Base-by-base conservation (phyloP, 73 alveolate species). In the Tetrahymena borealis region DNA sequence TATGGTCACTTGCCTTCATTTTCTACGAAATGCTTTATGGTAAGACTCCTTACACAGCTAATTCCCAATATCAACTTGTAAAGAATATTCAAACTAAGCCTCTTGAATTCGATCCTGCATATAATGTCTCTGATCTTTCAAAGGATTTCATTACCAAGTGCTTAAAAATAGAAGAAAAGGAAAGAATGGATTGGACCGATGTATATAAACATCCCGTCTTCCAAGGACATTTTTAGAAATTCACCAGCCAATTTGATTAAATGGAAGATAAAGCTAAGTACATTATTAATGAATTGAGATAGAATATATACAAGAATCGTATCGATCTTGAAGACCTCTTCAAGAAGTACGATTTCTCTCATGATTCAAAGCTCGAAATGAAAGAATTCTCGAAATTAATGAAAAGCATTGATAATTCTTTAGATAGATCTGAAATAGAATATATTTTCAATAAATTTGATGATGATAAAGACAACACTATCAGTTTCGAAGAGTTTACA, bases 371-470 rank as follows among this genome's bases (percentile, higher is more conserved):
- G 20, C 91, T 93, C 9, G 95, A 93, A 79, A 92, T 93, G 10
- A 93, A 93, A 60, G 95, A 93, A 93, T 85, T 93, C 28, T 91
- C 93, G 9, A 93, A 93, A 77, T 93, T 93, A 39, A 60, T 93
- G 39, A 35, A 39, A 36, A 93, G 91, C 39, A 43, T 93, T 31
- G 95, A 93, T 40, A 93, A 93, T 41, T 90, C 90, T 11, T 40
- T 93, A 32, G 91, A 91, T 39, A 93, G 95, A 93, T 91, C 90
- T 8, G 95, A 93, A 40, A 93, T 93, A 4, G 95, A 93, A 85
- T 93, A 93, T 36, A 93, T 93, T 38, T 93, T 93, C 78, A 93
- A 93, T 93, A 93, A 93, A 85, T 93, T 93, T 85, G 95, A 93
- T 41, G 95, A 93, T 40, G 95, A 93, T 93, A 92, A 92, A 33